Base-by-base conservation (phyloP, 371 early-diverging fungal species). In the Rhizopus sp. region DNA sequence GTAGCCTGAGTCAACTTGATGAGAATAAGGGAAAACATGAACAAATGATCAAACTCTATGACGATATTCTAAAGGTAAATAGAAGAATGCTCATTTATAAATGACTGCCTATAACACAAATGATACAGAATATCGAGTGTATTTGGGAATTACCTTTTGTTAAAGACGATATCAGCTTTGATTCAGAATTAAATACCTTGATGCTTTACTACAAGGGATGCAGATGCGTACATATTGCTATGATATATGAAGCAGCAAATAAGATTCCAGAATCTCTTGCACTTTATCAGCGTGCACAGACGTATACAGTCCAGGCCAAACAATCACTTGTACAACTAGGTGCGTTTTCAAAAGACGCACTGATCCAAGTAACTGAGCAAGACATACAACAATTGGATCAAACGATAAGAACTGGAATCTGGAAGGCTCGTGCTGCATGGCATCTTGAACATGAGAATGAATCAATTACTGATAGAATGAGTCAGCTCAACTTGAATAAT, bases 1-100 rank as follows among this genome's bases (percentile, higher is more conserved):
- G 88, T 29, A 80, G 83, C 53, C 23, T 84, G 31, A 55, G 76
- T 23, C 62, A 80, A 10, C 72, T 80, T 13, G 66, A 73, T 30
- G 67, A 71, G 29, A 61, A 81, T 17, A 57, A 70, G 50, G 53
- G 64, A 17, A 80, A 78, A 45, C 77, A 76, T 46, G 85, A 87
- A 53, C 86, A 92, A 23, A 57, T 81, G n/a, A 81, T 89, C 56
- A 82, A 84, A 51, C 64, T 87, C 7, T 85, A 84, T 53, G 88
- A 88, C 60, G 79, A 78, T 42, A 72, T 88, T 42, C 60, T 88
- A 17, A 82, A 88, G 85, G 89, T 86, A 77, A 30, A 55, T 39
- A 30, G 7, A 29, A 53, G 34, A 42, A 23, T 23, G 23, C 23
- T 23, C 23, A 23, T 23, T 23, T 30, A 17, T 15, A 48, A 30